phyloP scores from a whole-genome alignment of 192 early-diverging fungal genomes.

The Pilobolus umbonatus region DNA sequence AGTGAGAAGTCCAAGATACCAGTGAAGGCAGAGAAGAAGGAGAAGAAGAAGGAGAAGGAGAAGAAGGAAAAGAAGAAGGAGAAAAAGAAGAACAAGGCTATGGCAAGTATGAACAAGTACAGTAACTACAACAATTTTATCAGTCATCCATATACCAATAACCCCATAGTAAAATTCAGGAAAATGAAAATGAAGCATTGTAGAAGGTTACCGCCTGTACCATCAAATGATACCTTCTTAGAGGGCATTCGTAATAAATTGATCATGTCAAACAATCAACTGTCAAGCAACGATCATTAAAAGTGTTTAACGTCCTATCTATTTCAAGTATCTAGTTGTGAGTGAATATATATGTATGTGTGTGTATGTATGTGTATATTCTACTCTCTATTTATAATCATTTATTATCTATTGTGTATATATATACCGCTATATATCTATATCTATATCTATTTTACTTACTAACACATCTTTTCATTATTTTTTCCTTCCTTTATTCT shows the following conservation, averaged over 20 bases:
- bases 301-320: too few relatives aligned
- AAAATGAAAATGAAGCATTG: constrained; percentile 10
- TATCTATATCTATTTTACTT: not conserved
- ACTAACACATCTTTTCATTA: not conserved
- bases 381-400: not conserved
- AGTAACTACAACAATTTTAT: constrained; percentile 12
- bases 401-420: not conserved
- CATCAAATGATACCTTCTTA: constrained; percentile 9
- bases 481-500: not conserved
- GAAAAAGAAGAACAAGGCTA: constrained; percentile 2
- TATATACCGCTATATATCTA: not conserved
- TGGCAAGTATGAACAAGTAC: constrained; percentile 16
- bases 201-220: constrained; percentile 1
- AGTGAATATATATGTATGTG: too few relatives aligned
- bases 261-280: not conserved
- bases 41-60: constrained; percentile 7
- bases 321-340: too few relatives aligned
- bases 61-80: not conserved
- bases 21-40: not conserved
- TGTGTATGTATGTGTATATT: too few relatives aligned
- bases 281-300: not conserved
- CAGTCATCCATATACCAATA: constrained; percentile 12
- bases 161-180: constrained; percentile 16
- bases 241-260: constrained; percentile 4
- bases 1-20: too few relatives aligned